Base-by-base conservation (phyloP, 176 grass and related monocot species). In the Melocanna baccifera region DNA sequence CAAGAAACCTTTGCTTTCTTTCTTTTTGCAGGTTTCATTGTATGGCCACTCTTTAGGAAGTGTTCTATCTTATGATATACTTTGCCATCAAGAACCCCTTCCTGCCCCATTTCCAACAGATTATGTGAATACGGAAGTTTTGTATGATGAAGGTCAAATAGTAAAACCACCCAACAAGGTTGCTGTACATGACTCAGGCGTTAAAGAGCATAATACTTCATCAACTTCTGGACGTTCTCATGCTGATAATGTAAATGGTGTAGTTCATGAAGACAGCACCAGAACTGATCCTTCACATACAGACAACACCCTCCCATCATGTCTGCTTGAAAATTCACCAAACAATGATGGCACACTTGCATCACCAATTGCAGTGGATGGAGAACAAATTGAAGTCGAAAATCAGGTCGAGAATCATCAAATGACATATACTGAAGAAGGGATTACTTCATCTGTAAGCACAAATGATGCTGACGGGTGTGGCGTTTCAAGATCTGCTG, bases 1-100 rank as follows among this genome's bases (percentile, higher is more conserved):
- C 42, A 48, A 78, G 40, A 83, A 71, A 30, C 9, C 9, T 40
- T 76, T 75, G 37, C 2, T 1, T 84, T 75, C 30, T 48, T 74
- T 71, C 18, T 71, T 84, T 71, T 67, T 88, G 11, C 82, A 94
- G 92, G 92, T 98, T 85, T 98, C 96, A 12, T 79, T 98, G 77
- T 95, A 98, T 85, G 96, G 93, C 68, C 96, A 98, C 77, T 98
- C 96, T 0, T 87, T 98, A 92, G 96, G 96, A 80, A 95, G 96
- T 80, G 96, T 98, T 85, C 75, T 98, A 40, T 92, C 96, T 47
- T 95, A 98, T 85, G 96, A 98, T 75, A 98, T 98, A 71, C 96
- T 98, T 87, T 98, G 96, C 65, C 96, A 98, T 76, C 96, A 98
- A 93, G 91, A 98, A 52, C 73, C 62, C 69, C 88, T 90, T 82